Evolutionary conservation across 257 asterid species (phyloP), one percentile per base, ranked within the genome.

Genomic region (Anisodus tanguticus): DNA sequence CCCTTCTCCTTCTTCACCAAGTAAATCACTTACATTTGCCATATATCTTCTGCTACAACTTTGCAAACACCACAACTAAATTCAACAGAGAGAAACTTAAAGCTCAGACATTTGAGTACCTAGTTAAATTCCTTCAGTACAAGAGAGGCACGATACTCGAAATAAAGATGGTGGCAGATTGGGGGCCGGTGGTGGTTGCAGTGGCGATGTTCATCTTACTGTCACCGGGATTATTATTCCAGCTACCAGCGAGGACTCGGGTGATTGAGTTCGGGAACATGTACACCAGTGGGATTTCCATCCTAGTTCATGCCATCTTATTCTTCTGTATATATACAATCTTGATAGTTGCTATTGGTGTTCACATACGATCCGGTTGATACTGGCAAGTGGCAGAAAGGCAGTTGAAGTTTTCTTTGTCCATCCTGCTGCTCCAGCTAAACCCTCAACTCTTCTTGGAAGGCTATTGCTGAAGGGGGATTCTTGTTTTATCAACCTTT

Each of bases 121-220:
- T 68, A 51, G 74, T 7, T 35, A 43, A 26, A 45, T 12, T 31
- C 76, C 6, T 47, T 22, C 74, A 43, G 63, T 31, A 31, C 35
- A 31, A 83, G 17, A 84, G 76, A 26, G 60, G 2, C 9, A 77
- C 79, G 83, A 79, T n/a, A 58, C 22, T 81, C 9, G 74, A 81
- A 60, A 81, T 81, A 81, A 58, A 47, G 47, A 89, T 88, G 92
- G 81, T 62, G 49, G 90, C 89, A 0, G 97, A 95, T 71, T 93
- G 98, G 97, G 98, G 99, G 17, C 98, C 99, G 9, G 99, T 92
- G 86, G 94, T 92, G 85, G 98, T 93, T 79, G 99, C 98, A 31
- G 99, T 93, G 89, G 95, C 86, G 19, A 90, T 94, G 97, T 95
- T 95, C 95, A 88, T 95, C 85, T 87, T 94, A 37, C 87, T 95